Evolutionary conservation across 768 basidiomycete species (phyloP).

Genomic region (Pulveroboletus sp.): DNA sequence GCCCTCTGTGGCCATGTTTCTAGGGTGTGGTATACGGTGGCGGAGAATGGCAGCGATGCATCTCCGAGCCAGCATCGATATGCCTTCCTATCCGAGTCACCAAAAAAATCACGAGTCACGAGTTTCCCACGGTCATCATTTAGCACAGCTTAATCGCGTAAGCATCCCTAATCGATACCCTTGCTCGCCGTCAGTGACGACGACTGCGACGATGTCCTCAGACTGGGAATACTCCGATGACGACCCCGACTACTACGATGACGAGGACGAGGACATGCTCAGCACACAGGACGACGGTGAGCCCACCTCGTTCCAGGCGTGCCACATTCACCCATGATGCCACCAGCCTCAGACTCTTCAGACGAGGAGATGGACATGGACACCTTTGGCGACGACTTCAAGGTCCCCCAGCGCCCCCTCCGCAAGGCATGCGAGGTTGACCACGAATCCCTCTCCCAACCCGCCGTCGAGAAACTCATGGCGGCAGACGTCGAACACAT

Average conservation of each 20-base stretch:
- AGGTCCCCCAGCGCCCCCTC: conserved; percentile 49
- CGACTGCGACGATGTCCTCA: conserved; percentile 45
- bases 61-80: conserved; percentile 30
- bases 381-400: conserved; percentile 60
- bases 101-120: conserved; percentile 10
- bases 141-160: conserved; percentile 22
- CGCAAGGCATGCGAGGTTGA: conserved; percentile 81
- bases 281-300: conserved; percentile 57
- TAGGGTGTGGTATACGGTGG: neutral
- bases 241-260: conserved; percentile 61
- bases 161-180: conserved; percentile 30
- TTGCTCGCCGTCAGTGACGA: conserved; percentile 17
- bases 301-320: too few species aligned
- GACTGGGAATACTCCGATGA: conserved; percentile 73
- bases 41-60: conserved; percentile 12
- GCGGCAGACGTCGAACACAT: conserved; percentile 79
- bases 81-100: conserved; percentile 28
- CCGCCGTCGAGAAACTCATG: conserved; percentile 76
- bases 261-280: conserved; percentile 65
- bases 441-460: conserved; percentile 70
- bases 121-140: conserved; percentile 10
- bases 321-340: conserved; percentile 26
- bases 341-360: conserved; percentile 38
- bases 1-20: conserved; percentile 39
- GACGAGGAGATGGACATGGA: conserved; percentile 74